A percentile compares a stretch with the other conserved stretches of the same genome.
These are phyloP conservation scores for Spirogloea muscicola DNA, from an alignment of 139 green algal species.

Conservation along the genomic window DNA sequence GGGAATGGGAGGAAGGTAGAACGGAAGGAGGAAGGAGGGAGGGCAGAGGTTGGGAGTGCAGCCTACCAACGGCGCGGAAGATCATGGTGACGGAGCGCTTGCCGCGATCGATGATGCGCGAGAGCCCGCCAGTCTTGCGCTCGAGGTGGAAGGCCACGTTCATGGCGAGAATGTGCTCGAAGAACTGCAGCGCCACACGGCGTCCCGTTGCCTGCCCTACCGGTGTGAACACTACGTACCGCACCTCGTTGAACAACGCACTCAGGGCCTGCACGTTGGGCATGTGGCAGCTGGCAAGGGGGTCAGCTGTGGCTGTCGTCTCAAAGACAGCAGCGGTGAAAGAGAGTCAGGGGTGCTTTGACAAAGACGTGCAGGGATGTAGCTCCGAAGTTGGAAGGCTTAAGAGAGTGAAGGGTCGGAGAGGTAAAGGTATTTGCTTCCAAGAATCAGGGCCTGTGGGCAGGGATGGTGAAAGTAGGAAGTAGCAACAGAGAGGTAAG, in stretches of 20 bases:
- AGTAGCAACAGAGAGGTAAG: too few relatives aligned
- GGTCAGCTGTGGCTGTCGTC: too few relatives aligned
- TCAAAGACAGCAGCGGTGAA: too few relatives aligned
- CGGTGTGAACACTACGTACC: slow-evolving; percentile 74
- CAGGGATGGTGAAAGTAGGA: too few relatives aligned
- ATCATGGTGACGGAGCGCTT: slow-evolving; percentile 83
- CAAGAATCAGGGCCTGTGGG: too few relatives aligned
- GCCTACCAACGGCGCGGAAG: slow-evolving; percentile 73
- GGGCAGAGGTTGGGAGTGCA: background rate
- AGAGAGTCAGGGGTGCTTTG: too few relatives aligned
- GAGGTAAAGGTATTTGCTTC: too few relatives aligned
- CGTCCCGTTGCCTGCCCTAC: slow-evolving; percentile 64
- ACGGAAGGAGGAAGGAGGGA: background rate
- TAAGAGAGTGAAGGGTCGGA: too few relatives aligned
- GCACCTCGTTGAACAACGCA: slow-evolving; percentile 69
- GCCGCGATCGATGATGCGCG: slow-evolving; percentile 85
- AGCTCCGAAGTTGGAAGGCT: too few relatives aligned
- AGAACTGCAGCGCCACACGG: slow-evolving; percentile 65
- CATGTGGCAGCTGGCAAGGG: too few relatives aligned
- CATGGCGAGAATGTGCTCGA: slow-evolving; percentile 76
- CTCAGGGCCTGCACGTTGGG: slow-evolving; percentile 53
- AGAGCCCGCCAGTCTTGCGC: slow-evolving; percentile 76
- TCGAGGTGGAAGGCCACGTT: slow-evolving; percentile 83
- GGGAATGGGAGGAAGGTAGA: background rate
- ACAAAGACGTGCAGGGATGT: too few relatives aligned